Base-by-base conservation (phyloP, 306 rosid species). In the Pterocarpus santalinus region DNA sequence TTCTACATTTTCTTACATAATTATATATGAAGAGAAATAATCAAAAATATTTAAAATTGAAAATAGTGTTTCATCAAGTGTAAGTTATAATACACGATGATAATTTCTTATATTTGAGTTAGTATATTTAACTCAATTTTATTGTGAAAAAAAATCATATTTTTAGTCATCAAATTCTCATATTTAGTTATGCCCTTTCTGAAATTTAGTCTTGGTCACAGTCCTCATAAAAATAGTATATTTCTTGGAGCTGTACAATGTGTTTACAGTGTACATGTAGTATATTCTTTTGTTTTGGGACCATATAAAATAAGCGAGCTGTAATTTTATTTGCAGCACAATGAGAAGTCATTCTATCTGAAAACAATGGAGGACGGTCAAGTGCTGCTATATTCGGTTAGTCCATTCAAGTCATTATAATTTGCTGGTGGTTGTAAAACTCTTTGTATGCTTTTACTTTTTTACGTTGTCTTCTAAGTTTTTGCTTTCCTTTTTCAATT, bases 321-420 rank as follows among this genome's bases (percentile, higher is more conserved):
- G 33, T 69, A 75, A 78, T 72, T 78, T 77, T 44, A 41, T 77
- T 51, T 82, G 89, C 94, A 96, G 99, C 93, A 90, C 83, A 96
- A 87, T 46, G 99, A 92, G 89, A 96, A 93, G 87, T 93, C 98
- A 22, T 89, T 87, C 86, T 82, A 94, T 10, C 86, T 96, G 83
- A 96, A 96, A 86, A 90, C 99, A 28, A 92, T 96, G 97, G 98
- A 96, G 93, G 99, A 96, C 78, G 99, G 99, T 44, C 97, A 88
- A 89, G 99, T 96, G 81, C 92, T 93, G 72, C 89, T 96, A 15
- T 87, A 93, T 84, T 92, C 87, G 85, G 98, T 96, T 76, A 85
- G 94, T 76, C 34, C 71, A 34, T 81, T 79, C 46, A 5, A 51
- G 17, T 77, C 52, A 49, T 22, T 71, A 49, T 52, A 75, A 67